phyloP scores from a whole-genome alignment of 2,329 filamentous ascomycete genomes.

The Aspergillus sp. region DNA sequence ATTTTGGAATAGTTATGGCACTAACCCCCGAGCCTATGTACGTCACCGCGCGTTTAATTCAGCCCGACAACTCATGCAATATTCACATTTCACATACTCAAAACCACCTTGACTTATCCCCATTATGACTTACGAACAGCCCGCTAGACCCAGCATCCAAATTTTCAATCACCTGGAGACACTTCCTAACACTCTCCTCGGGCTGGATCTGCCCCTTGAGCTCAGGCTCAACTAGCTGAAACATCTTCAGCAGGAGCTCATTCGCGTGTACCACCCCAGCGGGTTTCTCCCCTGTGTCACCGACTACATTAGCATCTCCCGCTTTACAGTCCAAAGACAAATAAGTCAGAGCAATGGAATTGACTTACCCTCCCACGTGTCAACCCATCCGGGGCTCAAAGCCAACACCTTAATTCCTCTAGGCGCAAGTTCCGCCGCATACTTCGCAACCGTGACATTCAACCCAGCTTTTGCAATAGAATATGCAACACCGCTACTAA shows the following conservation, averaged over 20 bases:
- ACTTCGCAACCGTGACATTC: slow-evolving; percentile 47
- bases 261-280: slow-evolving; percentile 9
- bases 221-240: slow-evolving; percentile 21
- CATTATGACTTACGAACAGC: slow-evolving; percentile 27
- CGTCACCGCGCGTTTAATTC: no score
- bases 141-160: slow-evolving; percentile 27
- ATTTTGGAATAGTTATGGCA: no score
- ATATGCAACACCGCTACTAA: slow-evolving; percentile 35
- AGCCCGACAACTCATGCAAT: no score
- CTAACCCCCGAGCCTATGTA: no score
- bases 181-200: slow-evolving; percentile 28
- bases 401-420: slow-evolving; percentile 38
- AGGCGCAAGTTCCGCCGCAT: slow-evolving; percentile 35
- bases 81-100: neutral
- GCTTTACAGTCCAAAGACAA: neutral
- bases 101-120: slow-evolving; percentile 21
- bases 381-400: slow-evolving; percentile 39
- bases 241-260: slow-evolving; percentile 23
- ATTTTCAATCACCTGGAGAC: slow-evolving; percentile 26
- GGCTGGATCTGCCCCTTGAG: slow-evolving; percentile 26
- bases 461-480: slow-evolving; percentile 43
- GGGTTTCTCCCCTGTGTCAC: slow-evolving; percentile 14
- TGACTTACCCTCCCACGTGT: slow-evolving; percentile 23
- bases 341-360: neutral
- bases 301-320: neutral